Conservation (phyloP, 2,329 filamentous ascomycete genomes). For the Penicillium sp. region DNA sequence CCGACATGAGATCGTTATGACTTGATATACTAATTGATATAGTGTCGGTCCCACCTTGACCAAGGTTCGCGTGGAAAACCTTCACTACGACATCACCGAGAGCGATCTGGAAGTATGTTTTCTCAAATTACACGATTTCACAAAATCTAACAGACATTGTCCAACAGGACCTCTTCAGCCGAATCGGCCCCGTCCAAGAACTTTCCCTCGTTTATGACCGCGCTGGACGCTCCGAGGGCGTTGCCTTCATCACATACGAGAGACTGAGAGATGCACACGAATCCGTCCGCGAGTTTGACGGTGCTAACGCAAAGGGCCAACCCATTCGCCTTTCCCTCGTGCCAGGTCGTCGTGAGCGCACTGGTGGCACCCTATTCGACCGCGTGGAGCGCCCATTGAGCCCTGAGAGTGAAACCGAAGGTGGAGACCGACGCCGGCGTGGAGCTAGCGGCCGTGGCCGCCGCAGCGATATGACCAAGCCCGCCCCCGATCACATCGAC, state of each 20-base stretch:
- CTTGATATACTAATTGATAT: slow-evolving; percentile 19
- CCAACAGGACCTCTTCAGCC: slow-evolving; percentile 70
- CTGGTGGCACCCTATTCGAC: slow-evolving; percentile 64
- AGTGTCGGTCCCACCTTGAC: slow-evolving; percentile 56
- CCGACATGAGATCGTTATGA: no score
- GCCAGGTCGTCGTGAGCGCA: slow-evolving; percentile 46
- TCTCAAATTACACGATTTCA: not conserved
- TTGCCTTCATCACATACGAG: slow-evolving; percentile 80
- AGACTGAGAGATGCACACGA: slow-evolving; percentile 66
- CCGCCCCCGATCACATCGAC: slow-evolving; percentile 68
- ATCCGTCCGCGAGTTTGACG: slow-evolving; percentile 78
- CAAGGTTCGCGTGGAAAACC: slow-evolving; percentile 80
- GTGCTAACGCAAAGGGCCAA: slow-evolving; percentile 85
- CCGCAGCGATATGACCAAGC: slow-evolving; percentile 55
- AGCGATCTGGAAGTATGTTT: slow-evolving; percentile 71
- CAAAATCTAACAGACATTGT: not conserved
- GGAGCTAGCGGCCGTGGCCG: slow-evolving; percentile 45
- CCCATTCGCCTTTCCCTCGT: slow-evolving; percentile 74
- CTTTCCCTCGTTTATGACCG: slow-evolving; percentile 79
- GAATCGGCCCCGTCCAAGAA: slow-evolving; percentile 69
- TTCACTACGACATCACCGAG: slow-evolving; percentile 88
- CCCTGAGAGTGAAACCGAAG: slow-evolving; percentile 36
- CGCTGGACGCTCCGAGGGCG: slow-evolving; percentile 80
- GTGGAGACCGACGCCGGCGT: slow-evolving; percentile 35
- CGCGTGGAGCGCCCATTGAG: slow-evolving; percentile 53